Base-by-base conservation (phyloP, 495 filamentous ascomycete genomes). In the Massariosphaeria phaeospora region DNA sequence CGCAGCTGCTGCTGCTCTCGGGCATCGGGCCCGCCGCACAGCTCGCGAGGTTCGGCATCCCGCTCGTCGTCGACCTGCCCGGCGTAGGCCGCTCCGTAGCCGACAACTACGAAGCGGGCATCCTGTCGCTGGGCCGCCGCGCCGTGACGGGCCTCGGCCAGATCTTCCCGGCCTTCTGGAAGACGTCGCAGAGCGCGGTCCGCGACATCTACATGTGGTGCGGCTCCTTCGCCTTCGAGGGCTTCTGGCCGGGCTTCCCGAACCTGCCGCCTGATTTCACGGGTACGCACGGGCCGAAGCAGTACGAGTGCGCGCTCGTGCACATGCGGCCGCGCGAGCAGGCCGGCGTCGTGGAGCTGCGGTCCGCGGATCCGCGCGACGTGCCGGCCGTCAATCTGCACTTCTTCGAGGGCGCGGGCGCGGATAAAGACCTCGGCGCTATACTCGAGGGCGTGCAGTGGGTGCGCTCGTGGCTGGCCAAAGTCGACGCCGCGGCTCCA, bases 171-270 rank as follows among this genome's bases (percentile, higher is more conserved):
- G 33, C 24, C n/a, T 62, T 57, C 52, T 57, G 46, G 45, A 62
- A 62, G 27, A 52, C 59, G 3, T 47, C n/a, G 12, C 18, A 42
- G 10, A 43, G 40, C 12, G 48, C 27, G 27, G 56, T 61, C 18
- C 23, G 57, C 20, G 57, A 61, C 23, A 61, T 61, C 34, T 61
- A 61, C 46, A 61, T 61, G 57, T 61, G 57, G 57, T 61, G 57
- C 34, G 57, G 57, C n/a, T 27, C 23, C 3, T 61, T 61, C 33
- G 43, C 57, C 9, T 61, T 61, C 41, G 57, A 61, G 41, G 57
- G 57, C 17, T 61, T 61, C 45, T 61, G 52, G 51, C 57, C 57
- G 10, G 57, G 56, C 2, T 48, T 44, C 38, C 30, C 49, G 20
- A 48, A 59, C 50, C 26, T 59, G 12, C 40, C 46, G 2, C 35